A percentile compares a stretch with the other conserved stretches of the same genome.
phyloP scores from a whole-genome alignment of 2,329 filamentous ascomycete genomes.

The Penicillium sp. region DNA sequence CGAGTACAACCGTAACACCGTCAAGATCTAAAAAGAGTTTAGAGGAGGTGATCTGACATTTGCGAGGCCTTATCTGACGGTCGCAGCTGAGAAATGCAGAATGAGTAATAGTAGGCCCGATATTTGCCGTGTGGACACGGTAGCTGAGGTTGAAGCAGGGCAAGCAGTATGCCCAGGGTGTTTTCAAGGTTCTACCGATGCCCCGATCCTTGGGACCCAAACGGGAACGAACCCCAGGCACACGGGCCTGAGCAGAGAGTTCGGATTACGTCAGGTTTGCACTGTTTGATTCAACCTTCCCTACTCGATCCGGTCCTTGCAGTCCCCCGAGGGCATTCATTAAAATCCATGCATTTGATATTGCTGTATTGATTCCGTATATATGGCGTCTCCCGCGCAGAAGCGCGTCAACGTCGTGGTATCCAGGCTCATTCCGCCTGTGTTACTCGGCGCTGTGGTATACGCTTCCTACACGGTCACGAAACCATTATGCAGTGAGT shows the following conservation, averaged over 20 bases:
- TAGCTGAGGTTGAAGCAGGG: not conserved
- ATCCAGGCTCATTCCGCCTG: slow-evolving; percentile 66
- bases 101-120: not conserved
- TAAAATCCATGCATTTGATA: slow-evolving; percentile 19
- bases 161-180: not conserved
- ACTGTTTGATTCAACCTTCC: slow-evolving; percentile 6
- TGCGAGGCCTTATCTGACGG: not conserved
- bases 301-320: not conserved
- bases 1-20: slow-evolving; percentile 1
- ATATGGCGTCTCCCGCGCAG: slow-evolving; percentile 38
- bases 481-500: slow-evolving; percentile 66
- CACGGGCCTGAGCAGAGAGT: not conserved
- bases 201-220: not conserved
- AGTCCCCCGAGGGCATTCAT: not conserved
- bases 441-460: slow-evolving; percentile 65
- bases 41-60: not conserved
- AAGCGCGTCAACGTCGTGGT: slow-evolving; percentile 57
- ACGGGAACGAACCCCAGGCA: not conserved
- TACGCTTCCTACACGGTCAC: slow-evolving; percentile 73
- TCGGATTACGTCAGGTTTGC: slow-evolving; percentile 12
- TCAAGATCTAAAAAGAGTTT: not conserved
- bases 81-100: slow-evolving; percentile 4
- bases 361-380: slow-evolving; percentile 15
- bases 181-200: not conserved
- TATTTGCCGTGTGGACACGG: not conserved